Conservation (phyloP, 2,329 filamentous ascomycete species). For the Amauroascus verrucosus region DNA sequence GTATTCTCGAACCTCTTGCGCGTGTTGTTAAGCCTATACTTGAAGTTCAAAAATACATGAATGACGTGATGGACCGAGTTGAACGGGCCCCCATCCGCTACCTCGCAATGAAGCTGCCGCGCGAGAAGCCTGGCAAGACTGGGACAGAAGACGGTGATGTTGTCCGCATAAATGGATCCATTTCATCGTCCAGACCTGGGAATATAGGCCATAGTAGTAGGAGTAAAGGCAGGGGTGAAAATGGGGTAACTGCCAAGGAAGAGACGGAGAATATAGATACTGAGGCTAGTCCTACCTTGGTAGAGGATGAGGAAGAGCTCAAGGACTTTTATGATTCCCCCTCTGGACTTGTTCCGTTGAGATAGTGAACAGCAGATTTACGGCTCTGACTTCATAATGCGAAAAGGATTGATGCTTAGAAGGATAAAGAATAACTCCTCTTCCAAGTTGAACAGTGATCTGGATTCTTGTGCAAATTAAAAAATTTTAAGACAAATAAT, state of each 20-base stretch:
- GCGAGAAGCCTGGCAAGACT: conserved; percentile 22
- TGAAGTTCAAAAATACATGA: conserved; percentile 47
- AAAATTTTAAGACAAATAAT: too few species aligned
- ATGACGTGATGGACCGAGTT: conserved; percentile 47
- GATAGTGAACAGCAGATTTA: not conserved
- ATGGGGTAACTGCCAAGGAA: conserved; percentile 14
- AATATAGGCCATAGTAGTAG: conserved; percentile 15
- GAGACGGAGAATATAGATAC: conserved; percentile 22
- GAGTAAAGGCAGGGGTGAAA: conserved; percentile 24
- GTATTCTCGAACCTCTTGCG: conserved; percentile 45
- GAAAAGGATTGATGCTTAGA: not conserved
- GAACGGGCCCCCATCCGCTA: conserved; percentile 46
- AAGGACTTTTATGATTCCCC: conserved; percentile 34
- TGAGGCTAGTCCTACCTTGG: not conserved
- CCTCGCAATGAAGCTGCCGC: conserved; percentile 47
- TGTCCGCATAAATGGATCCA: conserved; percentile 5
- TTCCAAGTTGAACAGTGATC: too few species aligned
- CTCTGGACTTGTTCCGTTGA: conserved; percentile 26
- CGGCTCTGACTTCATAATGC: not conserved
- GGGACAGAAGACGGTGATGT: conserved; percentile 20
- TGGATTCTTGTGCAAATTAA: too few species aligned
- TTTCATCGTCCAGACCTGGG: conserved; percentile 18
- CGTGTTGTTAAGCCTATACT: conserved; percentile 46
- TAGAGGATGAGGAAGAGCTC: conserved; percentile 29
- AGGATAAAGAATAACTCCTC: not conserved